phyloP scores from a whole-genome alignment of 2,329 filamentous ascomycete genomes.

The Xylaria digitata region DNA sequence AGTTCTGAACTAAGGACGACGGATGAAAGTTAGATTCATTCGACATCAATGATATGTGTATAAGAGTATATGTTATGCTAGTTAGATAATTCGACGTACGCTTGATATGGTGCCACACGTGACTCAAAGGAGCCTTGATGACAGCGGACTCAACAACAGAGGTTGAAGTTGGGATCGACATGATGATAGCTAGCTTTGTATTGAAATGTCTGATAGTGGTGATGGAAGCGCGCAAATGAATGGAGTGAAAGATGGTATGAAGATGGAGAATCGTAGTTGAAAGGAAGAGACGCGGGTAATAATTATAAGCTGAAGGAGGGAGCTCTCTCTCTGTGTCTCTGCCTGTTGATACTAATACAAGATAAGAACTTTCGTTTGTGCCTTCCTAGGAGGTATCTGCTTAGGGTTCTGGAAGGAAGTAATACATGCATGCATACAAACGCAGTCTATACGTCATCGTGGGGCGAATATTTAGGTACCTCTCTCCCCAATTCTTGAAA shows the following conservation, averaged over 20 bases:
- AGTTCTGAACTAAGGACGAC: constrained; percentile 64
- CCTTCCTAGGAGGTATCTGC: neutral
- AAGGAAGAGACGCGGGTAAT: neutral
- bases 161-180: constrained; percentile 73
- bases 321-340: neutral
- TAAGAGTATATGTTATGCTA: neutral
- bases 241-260: neutral
- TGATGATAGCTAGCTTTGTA: constrained; percentile 32
- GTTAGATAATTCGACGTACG: constrained; percentile 47
- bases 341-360: no score
- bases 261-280: neutral
- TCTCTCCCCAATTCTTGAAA: no score
- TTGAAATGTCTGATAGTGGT: neutral
- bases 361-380: constrained; percentile 9
- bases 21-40: constrained; percentile 1
- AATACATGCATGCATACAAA: constrained; percentile 10
- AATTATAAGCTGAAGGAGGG: constrained; percentile 3
- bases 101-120: constrained; percentile 81
- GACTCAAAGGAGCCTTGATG: constrained; percentile 72
- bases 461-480: neutral
- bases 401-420: constrained; percentile 1
- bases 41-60: neutral
- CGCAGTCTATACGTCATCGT: constrained; percentile 32
- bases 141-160: constrained; percentile 74
- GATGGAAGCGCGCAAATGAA: neutral